These are phyloP conservation scores for Aspergillus pseudoglaucus DNA, from an alignment of 2,329 filamentous ascomycete species.

Conservation along the genomic window DNA sequence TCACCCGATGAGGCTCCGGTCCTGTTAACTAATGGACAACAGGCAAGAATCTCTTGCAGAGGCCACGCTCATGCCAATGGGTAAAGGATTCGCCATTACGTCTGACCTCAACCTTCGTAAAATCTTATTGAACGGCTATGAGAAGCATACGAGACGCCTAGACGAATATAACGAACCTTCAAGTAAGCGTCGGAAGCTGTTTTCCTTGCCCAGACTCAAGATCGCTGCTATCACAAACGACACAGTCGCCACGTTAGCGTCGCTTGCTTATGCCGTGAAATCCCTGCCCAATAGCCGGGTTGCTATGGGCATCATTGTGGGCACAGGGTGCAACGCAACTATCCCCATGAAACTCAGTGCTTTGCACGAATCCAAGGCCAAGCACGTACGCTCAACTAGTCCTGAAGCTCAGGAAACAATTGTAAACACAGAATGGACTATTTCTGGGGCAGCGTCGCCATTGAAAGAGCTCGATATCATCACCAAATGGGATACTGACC, in stretches of 20 bases:
- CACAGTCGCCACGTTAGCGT: conserved; percentile 70
- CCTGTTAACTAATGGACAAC: conserved; percentile 2
- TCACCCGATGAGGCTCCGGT: not conserved
- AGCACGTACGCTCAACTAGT: conserved; percentile 41
- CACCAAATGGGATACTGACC: conserved; percentile 62
- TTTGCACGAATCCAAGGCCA: conserved; percentile 58
- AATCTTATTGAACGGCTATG: conserved; percentile 49
- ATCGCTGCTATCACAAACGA: conserved; percentile 77
- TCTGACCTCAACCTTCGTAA: conserved; percentile 50
- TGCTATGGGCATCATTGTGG: conserved; percentile 73
- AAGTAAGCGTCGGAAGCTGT: conserved; percentile 39
- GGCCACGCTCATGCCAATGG: conserved; percentile 52
- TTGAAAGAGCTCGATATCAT: conserved; percentile 55
- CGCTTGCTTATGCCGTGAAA: conserved; percentile 66
- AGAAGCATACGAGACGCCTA: conserved; percentile 42
- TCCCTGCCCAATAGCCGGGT: conserved; percentile 57
- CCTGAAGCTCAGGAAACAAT: conserved; percentile 58
- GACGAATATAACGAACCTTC: conserved; percentile 33
- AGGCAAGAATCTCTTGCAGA: conserved; percentile 50
- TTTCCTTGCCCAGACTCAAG: conserved; percentile 56
- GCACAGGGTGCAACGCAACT: conserved; percentile 75
- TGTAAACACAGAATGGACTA: conserved; percentile 80
- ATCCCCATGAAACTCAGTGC: conserved; percentile 61
- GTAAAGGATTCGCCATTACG: conserved; percentile 53
- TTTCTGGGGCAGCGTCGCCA: conserved; percentile 66